These are phyloP conservation scores for Sporothrix dimorphospora DNA, from an alignment of 2,329 filamentous ascomycete genomes.

Conservation along the genomic window DNA sequence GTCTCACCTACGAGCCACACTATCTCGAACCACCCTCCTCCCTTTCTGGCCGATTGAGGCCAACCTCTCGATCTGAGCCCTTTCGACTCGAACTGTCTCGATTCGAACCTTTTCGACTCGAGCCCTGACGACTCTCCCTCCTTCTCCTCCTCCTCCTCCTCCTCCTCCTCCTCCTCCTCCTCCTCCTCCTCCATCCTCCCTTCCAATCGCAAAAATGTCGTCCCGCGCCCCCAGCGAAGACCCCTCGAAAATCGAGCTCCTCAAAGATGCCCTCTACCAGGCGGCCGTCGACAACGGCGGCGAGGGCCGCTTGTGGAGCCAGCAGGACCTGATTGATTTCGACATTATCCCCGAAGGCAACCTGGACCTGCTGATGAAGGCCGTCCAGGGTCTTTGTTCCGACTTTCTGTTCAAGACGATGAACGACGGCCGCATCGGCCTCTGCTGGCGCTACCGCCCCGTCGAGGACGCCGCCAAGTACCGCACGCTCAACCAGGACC, in stretches of 20 bases:
- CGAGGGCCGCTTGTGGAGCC: slow-evolving; percentile 56
- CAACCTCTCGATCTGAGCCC: slow-evolving; percentile 4
- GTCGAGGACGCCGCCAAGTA: slow-evolving; percentile 65
- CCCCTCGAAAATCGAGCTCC: slow-evolving; percentile 51
- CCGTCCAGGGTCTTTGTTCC: slow-evolving; percentile 61
- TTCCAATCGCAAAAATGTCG: slow-evolving; percentile 29
- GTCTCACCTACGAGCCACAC: neutral
- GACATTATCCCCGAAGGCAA: slow-evolving; percentile 62
- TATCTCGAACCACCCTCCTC: neutral
- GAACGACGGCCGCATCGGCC: slow-evolving; percentile 46
- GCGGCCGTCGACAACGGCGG: slow-evolving; percentile 55
- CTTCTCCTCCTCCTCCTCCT: neutral
- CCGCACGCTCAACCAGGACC: slow-evolving; percentile 66
- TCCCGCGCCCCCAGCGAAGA: slow-evolving; percentile 36
- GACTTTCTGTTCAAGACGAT: slow-evolving; percentile 63
- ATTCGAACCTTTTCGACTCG: neutral
- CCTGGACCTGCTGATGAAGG: slow-evolving; percentile 56
- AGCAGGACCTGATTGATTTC: slow-evolving; percentile 61
- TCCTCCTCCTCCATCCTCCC: neutral
- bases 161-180: neutral
- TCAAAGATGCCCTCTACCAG: slow-evolving; percentile 62
- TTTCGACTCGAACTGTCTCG: neutral
- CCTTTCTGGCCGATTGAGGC: slow-evolving; percentile 1
- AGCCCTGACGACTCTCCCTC: neutral
- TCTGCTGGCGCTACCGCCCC: slow-evolving; percentile 63